Evolutionary conservation across 2,329 filamentous ascomycete species (phyloP), one percentile per base, ranked within the genome.

Genomic region (Exserohilum rostratum): DNA sequence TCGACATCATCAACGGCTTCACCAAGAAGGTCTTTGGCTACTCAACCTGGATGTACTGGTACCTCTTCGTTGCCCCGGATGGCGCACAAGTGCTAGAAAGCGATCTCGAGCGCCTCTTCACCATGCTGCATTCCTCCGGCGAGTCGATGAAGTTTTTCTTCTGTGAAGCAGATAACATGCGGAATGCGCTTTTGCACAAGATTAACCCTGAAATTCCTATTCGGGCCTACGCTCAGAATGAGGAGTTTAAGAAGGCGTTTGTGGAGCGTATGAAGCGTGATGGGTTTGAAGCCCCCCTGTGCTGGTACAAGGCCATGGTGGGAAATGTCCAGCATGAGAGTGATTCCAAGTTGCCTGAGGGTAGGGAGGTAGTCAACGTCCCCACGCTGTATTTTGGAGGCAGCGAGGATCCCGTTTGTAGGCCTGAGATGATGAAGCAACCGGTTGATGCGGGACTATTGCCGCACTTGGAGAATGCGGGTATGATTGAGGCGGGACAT

Each of bases 41-140:
- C 39, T 67, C 73, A 2, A 27, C 68, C 1, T 75, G 70, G 37
- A 67, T 71, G 18, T 83, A 83, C 69, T 82, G 79, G 79, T 62
- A 79, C 46, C 73, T 82, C 27, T 78, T 82, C 61, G 70, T 69
- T 0, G 68, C 75, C 0, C 64, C 72, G 0, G 78, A 81, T 33
- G 77, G 73, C 1, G 60, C 72, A 1, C 61, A 62, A 1, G 37
- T 82, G n/a, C 64, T 82, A 27, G 66, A 71, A 6, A 53, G 60
- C 25, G 73, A 80, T 49, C 54, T 77, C 0, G 78, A 79, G 25
- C 73, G 72, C 13, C 46, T 75, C 5, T 80, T 73, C 56, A 50
- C 65, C 25, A 68, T 60, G 3, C 54, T 72, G 33, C 76, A 79
- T 53, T 69, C 71, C 11, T 65, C 70, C 0, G 67, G 61, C 0